Percentiles rank a stretch among this genome's conserved stretches.
phyloP scores from a whole-genome alignment of 441 rosid species.

The Gossypium davidsonii region DNA sequence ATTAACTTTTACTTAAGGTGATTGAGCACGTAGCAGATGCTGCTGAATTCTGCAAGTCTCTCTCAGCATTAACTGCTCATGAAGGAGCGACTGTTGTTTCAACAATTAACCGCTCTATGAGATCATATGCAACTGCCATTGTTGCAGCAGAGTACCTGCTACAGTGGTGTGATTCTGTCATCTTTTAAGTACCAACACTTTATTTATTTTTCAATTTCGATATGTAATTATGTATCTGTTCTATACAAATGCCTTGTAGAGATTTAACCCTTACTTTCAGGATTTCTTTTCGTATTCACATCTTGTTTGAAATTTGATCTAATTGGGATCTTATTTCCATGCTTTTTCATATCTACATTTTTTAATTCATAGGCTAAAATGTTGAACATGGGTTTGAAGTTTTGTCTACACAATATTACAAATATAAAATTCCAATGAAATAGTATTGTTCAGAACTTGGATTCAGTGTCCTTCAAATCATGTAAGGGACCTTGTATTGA shows the following conservation, averaged over 20 bases:
- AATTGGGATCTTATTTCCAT: neutral
- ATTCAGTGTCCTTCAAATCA: neutral
- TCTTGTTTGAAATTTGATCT: neutral
- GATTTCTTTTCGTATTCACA: neutral
- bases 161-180: slow-evolving; percentile 49
- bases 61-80: slow-evolving; percentile 54
- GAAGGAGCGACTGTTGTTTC: slow-evolving; percentile 76
- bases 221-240: neutral
- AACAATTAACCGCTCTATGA: slow-evolving; percentile 77
- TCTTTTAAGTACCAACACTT: neutral
- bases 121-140: slow-evolving; percentile 79
- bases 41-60: slow-evolving; percentile 82
- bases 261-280: neutral
- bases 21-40: slow-evolving; percentile 94
- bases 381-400: neutral
- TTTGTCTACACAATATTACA: neutral
- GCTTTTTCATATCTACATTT: neutral
- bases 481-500: neutral
- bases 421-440: neutral
- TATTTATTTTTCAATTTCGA: neutral
- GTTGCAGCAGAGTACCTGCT: slow-evolving; percentile 86
- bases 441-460: neutral
- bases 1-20: slow-evolving; percentile 40
- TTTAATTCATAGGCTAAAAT: neutral
- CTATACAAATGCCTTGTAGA: neutral